Conservation (phyloP, 352 stramenopile genomes). For the Phytopythium helicoides region DNA sequence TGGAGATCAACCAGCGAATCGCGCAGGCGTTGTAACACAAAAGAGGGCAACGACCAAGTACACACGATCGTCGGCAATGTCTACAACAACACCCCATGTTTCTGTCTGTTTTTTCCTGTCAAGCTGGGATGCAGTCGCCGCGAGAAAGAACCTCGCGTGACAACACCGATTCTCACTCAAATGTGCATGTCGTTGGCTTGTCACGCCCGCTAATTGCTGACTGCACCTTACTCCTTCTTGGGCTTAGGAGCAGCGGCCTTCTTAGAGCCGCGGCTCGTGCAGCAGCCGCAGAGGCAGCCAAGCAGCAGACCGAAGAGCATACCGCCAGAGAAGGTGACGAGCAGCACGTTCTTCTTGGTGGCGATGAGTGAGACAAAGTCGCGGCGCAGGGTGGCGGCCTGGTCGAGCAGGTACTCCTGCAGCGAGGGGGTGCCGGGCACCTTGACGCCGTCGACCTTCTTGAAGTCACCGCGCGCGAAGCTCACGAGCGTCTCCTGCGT, state of each 20-base stretch:
- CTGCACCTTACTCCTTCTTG: constrained; percentile 52
- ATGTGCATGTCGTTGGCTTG: not conserved
- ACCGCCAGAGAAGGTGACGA: constrained; percentile 69
- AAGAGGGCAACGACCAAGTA: not conserved
- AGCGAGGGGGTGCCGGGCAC: constrained; percentile 34
- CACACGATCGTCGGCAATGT: not conserved
- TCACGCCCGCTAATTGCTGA: no score
- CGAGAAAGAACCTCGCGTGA: not conserved
- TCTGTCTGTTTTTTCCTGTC: not conserved
- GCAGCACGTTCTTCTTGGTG: constrained; percentile 84
- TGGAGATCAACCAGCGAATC: constrained; percentile 53
- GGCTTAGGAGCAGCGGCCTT: constrained; percentile 29
- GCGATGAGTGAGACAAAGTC: constrained; percentile 67
- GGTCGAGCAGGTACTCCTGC: constrained; percentile 32
- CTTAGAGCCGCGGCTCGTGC: constrained; percentile 42
- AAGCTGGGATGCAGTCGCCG: not conserved
- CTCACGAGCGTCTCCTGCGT: constrained; percentile 50
- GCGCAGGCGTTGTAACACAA: constrained; percentile 24
- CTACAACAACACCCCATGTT: not conserved
- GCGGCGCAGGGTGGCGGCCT: constrained; percentile 46
- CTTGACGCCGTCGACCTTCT: constrained; percentile 30
- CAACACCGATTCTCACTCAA: constrained; percentile 1
- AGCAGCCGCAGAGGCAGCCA: constrained; percentile 70
- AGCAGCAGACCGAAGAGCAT: constrained; percentile 65
- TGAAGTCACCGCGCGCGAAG: constrained; percentile 66